Conservation (phyloP, 768 basidiomycete genomes). For the Vararia minispora region DNA sequence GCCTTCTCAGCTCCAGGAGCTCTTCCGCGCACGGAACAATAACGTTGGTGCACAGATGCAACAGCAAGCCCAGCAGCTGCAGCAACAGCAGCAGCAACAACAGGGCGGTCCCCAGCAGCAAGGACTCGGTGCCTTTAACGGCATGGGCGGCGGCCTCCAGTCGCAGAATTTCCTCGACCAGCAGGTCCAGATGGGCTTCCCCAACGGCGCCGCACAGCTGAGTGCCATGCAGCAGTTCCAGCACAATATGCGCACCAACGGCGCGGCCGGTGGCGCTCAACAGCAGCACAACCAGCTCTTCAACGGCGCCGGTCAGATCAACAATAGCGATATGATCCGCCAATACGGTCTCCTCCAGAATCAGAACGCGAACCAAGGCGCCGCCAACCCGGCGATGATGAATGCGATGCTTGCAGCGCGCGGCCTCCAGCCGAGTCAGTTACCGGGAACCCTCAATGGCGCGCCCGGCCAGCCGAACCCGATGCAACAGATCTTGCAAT, state of each 20-base stretch:
- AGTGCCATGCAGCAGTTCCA: neutral
- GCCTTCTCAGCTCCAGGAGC: neutral
- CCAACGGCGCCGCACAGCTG: neutral
- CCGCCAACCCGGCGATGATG: too few relatives aligned
- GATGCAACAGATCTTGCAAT: too few relatives aligned
- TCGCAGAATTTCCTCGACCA: neutral
- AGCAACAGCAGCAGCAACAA: neutral
- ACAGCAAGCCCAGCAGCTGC: neutral
- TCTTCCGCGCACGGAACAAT: neutral
- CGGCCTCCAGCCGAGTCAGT: too few relatives aligned
- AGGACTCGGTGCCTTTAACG: neutral
- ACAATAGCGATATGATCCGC: neutral
- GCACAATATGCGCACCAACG: neutral
- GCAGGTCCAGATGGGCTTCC: neutral
- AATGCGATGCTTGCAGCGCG: too few relatives aligned
- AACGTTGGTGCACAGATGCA: too few relatives aligned
- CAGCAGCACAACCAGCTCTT: slow-evolving; percentile 4
- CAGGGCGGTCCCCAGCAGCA: slow-evolving; percentile 2
- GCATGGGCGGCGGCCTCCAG: neutral
- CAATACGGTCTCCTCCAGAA: slow-evolving; percentile 2
- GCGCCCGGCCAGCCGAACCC: too few relatives aligned
- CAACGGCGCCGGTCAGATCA: neutral
- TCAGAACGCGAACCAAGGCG: slow-evolving; percentile 1
- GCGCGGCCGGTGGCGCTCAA: neutral
- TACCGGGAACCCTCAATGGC: too few relatives aligned